These are phyloP conservation scores for Trematosphaeria pertusa DNA, from an alignment of 2,329 filamentous ascomycete genomes.

Conservation along the genomic window DNA sequence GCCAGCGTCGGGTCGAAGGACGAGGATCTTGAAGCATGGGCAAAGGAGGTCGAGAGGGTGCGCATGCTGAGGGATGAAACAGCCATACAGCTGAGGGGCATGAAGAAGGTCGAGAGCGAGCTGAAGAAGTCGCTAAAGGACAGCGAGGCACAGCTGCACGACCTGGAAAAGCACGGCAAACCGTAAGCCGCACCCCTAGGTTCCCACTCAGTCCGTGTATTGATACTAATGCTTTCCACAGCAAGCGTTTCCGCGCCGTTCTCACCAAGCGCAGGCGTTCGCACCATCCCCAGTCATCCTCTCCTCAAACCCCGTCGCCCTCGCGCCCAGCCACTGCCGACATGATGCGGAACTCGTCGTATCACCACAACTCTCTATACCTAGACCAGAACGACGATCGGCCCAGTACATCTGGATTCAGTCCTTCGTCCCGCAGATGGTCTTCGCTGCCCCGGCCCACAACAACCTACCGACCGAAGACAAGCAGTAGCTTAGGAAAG, in stretches of 20 bases:
- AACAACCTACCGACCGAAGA: slow-evolving; percentile 21
- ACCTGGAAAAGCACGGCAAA: slow-evolving; percentile 33
- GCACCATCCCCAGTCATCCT: neutral
- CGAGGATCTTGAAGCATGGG: slow-evolving; percentile 38
- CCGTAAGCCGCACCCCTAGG: slow-evolving; percentile 16
- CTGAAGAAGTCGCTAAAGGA: slow-evolving; percentile 42
- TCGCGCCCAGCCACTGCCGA: slow-evolving; percentile 17
- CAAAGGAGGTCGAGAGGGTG: slow-evolving; percentile 41
- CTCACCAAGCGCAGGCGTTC: slow-evolving; percentile 20
- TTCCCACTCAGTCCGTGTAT: neutral
- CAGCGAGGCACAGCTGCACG: slow-evolving; percentile 40
- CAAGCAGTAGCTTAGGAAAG: slow-evolving; percentile 14
- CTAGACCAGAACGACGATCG: neutral
- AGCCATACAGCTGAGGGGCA: slow-evolving; percentile 39
- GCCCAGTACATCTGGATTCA: slow-evolving; percentile 8
- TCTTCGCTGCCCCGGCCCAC: slow-evolving; percentile 14
- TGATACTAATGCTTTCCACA: neutral
- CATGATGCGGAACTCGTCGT: slow-evolving; percentile 9
- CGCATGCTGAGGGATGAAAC: slow-evolving; percentile 43
- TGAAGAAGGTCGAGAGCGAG: slow-evolving; percentile 36
- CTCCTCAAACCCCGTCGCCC: slow-evolving; percentile 15
- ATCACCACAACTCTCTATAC: slow-evolving; percentile 19
- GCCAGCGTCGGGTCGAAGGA: slow-evolving; percentile 23
- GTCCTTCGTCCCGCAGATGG: slow-evolving; percentile 3
- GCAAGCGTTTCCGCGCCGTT: slow-evolving; percentile 21